These are phyloP conservation scores for Omphalotus guepiniiformis DNA, from an alignment of 768 basidiomycete genomes.

Conservation along the genomic window DNA sequence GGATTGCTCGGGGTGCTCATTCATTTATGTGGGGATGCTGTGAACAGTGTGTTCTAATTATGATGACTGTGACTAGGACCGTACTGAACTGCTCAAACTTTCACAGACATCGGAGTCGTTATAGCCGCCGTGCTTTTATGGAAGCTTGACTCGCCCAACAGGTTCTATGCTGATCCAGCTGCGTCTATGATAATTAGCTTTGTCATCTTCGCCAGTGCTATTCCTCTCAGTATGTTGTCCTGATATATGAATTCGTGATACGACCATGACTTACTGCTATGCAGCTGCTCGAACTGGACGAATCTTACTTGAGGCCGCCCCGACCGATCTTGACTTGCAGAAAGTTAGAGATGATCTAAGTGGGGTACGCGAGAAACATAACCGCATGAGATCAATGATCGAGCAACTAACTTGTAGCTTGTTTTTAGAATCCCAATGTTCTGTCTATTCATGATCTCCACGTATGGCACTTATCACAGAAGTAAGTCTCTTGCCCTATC, in stretches of 20 bases:
- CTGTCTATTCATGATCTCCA: constrained; percentile 48
- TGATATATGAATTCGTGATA: neutral
- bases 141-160: constrained; percentile 37
- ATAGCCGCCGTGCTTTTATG: constrained; percentile 46
- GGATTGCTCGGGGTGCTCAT: constrained; percentile 45
- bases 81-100: neutral
- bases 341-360: constrained; percentile 46
- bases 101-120: constrained; percentile 50
- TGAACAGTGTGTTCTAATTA: constrained; percentile 38
- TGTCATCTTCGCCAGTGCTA: constrained; percentile 49
- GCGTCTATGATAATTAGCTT: constrained; percentile 45
- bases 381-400: neutral
- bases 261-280: neutral
- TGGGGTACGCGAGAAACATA: constrained; percentile 28
- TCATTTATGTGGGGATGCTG: constrained; percentile 50
- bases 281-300: constrained; percentile 43
- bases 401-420: neutral
- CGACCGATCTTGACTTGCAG: constrained; percentile 44
- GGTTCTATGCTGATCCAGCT: constrained; percentile 54
- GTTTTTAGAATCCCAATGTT: constrained; percentile 38
- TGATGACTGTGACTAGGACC: neutral
- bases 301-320: constrained; percentile 49
- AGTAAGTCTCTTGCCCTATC: constrained; percentile 27
- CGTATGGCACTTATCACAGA: constrained; percentile 54
- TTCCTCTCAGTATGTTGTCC: constrained; percentile 44